Evolutionary conservation across 805 yeast species (phyloP).

Genomic region (Suhomyces kilbournensis): DNA sequence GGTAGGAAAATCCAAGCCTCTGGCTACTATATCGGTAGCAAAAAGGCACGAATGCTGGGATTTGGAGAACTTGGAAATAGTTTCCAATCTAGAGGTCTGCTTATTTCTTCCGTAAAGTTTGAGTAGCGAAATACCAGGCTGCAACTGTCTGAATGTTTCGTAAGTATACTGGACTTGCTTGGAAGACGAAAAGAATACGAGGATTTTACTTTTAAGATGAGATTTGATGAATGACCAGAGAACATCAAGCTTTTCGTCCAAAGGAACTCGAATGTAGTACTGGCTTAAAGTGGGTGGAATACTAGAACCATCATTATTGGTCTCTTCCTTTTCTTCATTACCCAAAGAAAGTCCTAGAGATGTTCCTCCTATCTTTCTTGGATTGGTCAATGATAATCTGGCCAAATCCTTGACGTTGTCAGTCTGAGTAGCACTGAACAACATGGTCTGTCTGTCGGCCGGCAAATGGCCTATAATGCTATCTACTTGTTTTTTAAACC

Average conservation of each 20-base stretch:
- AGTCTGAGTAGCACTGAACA: conserved; percentile 88
- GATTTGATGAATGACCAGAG: conserved; percentile 84
- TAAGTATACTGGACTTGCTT: conserved; percentile 89
- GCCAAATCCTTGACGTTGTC: conserved; percentile 82
- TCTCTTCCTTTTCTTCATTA: not conserved
- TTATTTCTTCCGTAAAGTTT: conserved; percentile 88
- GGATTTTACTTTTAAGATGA: conserved; percentile 73
- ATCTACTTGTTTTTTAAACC: conserved; percentile 80
- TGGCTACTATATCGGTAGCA: conserved; percentile 88
- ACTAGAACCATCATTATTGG: conserved; percentile 45
- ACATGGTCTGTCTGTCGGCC: conserved; percentile 73
- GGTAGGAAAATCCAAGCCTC: conserved; percentile 90
- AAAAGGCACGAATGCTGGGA: conserved; percentile 79
- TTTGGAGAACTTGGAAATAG: conserved; percentile 71
- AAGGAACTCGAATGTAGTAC: conserved; percentile 65
- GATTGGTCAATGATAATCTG: conserved; percentile 65
- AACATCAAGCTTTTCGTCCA: conserved; percentile 80
- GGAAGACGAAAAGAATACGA: conserved; percentile 83
- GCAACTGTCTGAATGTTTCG: conserved; percentile 80
- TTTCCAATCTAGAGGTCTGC: conserved; percentile 83
- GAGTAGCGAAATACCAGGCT: conserved; percentile 87
- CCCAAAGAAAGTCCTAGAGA: conserved; percentile 25
- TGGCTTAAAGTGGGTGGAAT: conserved; percentile 88
- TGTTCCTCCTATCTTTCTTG: conserved; percentile 34
- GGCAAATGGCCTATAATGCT: conserved; percentile 77